Evolutionary conservation across 176 grass and related monocot species (phyloP).

Genomic region (Rhynchospora pubera): DNA sequence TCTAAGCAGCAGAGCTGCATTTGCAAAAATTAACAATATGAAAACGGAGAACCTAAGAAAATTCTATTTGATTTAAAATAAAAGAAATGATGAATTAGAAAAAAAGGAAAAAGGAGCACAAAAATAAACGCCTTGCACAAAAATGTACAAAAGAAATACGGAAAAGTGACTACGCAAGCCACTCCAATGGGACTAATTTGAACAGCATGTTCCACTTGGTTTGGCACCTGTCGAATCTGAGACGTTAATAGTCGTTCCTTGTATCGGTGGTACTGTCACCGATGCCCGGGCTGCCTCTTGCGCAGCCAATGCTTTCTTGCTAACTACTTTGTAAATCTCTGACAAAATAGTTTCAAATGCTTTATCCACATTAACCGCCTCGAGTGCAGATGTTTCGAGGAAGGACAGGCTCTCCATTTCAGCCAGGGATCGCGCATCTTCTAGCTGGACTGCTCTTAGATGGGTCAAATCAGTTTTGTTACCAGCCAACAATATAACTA

Average conservation of each 20-base stretch:
- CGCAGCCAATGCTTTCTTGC: constrained; percentile 17
- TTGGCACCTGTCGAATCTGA: not conserved
- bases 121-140: not conserved
- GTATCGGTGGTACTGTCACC: constrained; percentile 10
- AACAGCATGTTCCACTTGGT: constrained; percentile 11
- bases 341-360: constrained; percentile 26
- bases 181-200: not conserved
- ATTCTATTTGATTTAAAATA: constrained; percentile 4
- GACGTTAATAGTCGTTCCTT: constrained; percentile 20
- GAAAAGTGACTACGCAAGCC: not conserved
- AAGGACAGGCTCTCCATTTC: constrained; percentile 28
- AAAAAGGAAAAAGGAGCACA: not conserved
- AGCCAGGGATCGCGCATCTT: constrained; percentile 18
- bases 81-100: not conserved
- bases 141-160: constrained; percentile 9
- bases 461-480: constrained; percentile 34
- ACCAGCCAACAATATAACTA: constrained; percentile 29
- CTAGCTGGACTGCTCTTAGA: constrained; percentile 11
- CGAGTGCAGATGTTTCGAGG: constrained; percentile 28
- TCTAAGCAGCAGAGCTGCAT: not conserved
- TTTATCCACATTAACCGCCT: constrained; percentile 33
- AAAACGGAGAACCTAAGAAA: not conserved
- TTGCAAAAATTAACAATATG: not conserved
- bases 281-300: constrained; percentile 8
- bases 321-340: constrained; percentile 30